phyloP scores from a whole-genome alignment of 179 eudicot species.

The Camellia oleifera region DNA sequence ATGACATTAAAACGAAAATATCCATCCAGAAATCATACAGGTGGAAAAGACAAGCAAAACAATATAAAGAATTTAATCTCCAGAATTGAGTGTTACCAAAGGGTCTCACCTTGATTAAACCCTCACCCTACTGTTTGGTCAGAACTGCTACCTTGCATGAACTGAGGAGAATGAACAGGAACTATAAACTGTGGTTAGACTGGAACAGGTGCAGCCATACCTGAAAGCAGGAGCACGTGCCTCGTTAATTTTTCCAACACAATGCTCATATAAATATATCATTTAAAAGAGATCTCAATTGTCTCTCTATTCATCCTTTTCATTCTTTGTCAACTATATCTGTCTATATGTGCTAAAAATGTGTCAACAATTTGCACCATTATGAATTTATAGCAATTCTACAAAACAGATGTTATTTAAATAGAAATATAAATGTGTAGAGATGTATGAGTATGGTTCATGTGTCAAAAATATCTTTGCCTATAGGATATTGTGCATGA shows the following conservation, averaged over 20 bases:
- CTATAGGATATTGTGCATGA: conserved; percentile 69
- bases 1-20: background rate
- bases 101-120: conserved; percentile 60
- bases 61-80: background rate
- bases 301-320: background rate
- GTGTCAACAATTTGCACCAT: background rate
- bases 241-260: background rate
- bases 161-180: conserved; percentile 77
- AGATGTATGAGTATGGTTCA: background rate
- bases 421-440: background rate
- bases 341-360: background rate
- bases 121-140: conserved; percentile 89
- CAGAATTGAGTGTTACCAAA: background rate
- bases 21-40: background rate
- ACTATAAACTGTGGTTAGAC: conserved; percentile 78
- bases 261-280: background rate
- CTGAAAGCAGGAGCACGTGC: conserved; percentile 35
- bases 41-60: conserved; percentile 1
- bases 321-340: background rate
- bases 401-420: background rate
- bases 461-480: conserved; percentile 21
- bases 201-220: conserved; percentile 63
- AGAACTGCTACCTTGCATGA: conserved; percentile 75
- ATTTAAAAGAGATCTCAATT: background rate
- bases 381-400: background rate